Conservation (phyloP, 148 eudicot genomes). For the Rheum nobile region DNA sequence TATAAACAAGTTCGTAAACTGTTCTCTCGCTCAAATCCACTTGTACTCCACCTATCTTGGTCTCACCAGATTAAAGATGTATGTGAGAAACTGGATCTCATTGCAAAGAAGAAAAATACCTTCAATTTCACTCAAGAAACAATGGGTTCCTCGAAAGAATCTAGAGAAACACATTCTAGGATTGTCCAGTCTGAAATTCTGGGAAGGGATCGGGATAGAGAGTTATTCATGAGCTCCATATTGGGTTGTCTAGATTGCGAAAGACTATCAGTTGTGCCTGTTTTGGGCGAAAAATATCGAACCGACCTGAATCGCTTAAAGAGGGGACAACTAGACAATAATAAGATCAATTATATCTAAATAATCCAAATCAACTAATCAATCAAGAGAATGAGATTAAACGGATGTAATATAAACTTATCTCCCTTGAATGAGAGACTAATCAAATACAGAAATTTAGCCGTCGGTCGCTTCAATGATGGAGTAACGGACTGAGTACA, state of each 20-base stretch:
- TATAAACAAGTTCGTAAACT: slow-evolving; percentile 10
- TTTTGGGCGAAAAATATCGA: too few species aligned
- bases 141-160: not conserved
- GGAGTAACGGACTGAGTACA: too few species aligned
- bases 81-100: not conserved
- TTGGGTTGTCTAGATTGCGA: not conserved
- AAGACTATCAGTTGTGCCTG: slow-evolving; percentile 5
- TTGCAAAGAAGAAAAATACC: not conserved
- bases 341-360: too few species aligned
- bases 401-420: too few species aligned
- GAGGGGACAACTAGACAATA: too few species aligned
- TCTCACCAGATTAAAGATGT: slow-evolving; percentile 1
- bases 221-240: not conserved
- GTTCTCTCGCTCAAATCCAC: slow-evolving; percentile 6
- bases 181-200: slow-evolving; percentile 7
- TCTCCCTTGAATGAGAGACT: too few species aligned
- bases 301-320: too few species aligned
- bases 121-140: not conserved
- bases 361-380: too few species aligned
- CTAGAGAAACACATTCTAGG: not conserved
- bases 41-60: not conserved
- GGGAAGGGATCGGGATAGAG: slow-evolving; percentile 16
- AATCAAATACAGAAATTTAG: too few species aligned
- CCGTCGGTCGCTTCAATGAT: too few species aligned
- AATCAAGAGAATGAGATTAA: too few species aligned